Evolutionary conservation across 495 filamentous ascomycete species (phyloP), one percentile per base, ranked within the genome.

Genomic region (Aspergillus bridgeri): DNA sequence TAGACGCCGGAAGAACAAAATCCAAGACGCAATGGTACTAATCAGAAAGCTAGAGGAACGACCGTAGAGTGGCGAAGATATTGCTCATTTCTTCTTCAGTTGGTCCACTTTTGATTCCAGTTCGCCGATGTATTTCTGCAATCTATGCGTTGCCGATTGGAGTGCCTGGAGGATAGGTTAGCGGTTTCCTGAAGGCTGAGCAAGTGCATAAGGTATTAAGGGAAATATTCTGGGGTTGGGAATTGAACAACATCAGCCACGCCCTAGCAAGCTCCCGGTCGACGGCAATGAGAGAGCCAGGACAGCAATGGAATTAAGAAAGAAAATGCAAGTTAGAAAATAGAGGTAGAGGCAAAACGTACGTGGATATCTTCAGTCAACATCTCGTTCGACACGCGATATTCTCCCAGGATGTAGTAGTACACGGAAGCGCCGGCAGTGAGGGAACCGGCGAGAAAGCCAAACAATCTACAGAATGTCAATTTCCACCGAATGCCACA

Each of bases 301-400:
- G 47, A 42, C 24, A 17, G 6, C 42, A 52, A 54, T 2, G 9
- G 48, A 51, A 48, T 27, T 9, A 24, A 51, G 5, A 46, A 13
- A 38, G 50, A 47, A 20, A 48, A 48, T 38, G 23, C 17, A 48
- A 27, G 50, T 21, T 55, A 21, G 33, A 25, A 27, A 51, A 60
- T 29, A 54, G 53, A 48, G 21, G 22, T 5, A 48, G 74, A 15
- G 33, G 7, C 33, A 53, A 69, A 63, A 85, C 90, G 69, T 84
- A 98, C 94, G 75, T 89, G 89, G 71, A 98, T 96, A 78, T 98
- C 94, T 75, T 96, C 90, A 46, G 89, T 94, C 74, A 98, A 75
- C 69, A 96, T 82, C 75, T 96, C 90, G 73, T 98, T 98, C 54
- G 91, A 89, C 42, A 94, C 80, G 72, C 90, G 87, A 74, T 98